Base-by-base conservation (phyloP, 2,329 filamentous ascomycete genomes). In the Davidsoniella eucalypti region DNA sequence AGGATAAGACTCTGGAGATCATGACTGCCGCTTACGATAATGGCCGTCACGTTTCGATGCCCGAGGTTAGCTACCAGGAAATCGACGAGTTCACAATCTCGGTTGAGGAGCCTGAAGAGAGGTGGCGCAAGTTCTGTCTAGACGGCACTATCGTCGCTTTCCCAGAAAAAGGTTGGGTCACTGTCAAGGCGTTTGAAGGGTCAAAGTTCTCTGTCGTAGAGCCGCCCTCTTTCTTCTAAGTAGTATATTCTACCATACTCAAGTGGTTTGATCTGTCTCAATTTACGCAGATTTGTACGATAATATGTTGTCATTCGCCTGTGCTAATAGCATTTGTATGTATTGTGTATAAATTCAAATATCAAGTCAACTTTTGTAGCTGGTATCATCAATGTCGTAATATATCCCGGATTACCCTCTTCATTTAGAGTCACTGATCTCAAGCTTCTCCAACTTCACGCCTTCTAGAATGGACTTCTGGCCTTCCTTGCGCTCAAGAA, bases 41-140 rank as follows among this genome's bases (percentile, higher is more conserved):
- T 0, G 79, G 78, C 0, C 67, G 64, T 44, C 78, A 82, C 54
- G 65, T 80, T 2, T 65, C 58, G 2, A 66, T 73, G 64, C 54
- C 57, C 40, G 75, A 72, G 69, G 81, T 95, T 1, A 71, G 71
- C 0, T 95, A 95, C 61, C 75, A 83, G 16, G 72, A 76, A 49
- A 71, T 92, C 5, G 75, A 82, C 2, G 75, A 75, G 47, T 56
- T 94, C 16, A 70, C 66, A 52, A 77, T 95, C 44, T 71, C 75
- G 14, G 78, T 86, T 36, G 55, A 67, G 1, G 84, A 92, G 58
- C 68, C 75, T 14, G 78, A 86, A n/a, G 69, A 68, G 43, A 69
- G 78, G 48, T 95, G 87, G 87, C 72, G 90, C 54, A 78, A 88
- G 59, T 75, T 94, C 12, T 96, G 90, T 61, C 71, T 96, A n/a